Evolutionary conservation across 345 rosid species (phyloP), one percentile per base, ranked within the genome.

Genomic region (Eucalyptus brandiana): DNA sequence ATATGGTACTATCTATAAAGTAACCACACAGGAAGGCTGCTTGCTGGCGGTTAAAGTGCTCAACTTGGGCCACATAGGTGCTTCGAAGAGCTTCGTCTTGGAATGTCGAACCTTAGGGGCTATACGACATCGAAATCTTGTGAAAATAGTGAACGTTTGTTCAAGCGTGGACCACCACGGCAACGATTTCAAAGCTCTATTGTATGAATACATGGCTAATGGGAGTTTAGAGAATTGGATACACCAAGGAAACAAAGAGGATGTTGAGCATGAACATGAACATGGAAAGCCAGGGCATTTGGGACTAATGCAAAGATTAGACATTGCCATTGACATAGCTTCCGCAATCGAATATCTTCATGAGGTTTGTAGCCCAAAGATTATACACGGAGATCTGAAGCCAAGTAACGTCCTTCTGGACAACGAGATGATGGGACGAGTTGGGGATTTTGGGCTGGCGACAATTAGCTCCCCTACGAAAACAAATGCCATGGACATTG

Each of bases 381-480:
- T 83, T 37, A 1, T 42, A 42, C 86, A 83, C 0, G 16, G 86
- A 24, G 67, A 58, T 58, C 15, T 58, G 1, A 58, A 58, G 4
- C 67, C 67, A 28, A 26, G 67, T 26, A 58, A 26, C 0, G 1
- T 58, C 15, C n/a, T 58, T 58, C 0, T 58, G 0, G 67, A 58
- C 67, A 26, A 58, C 2, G 4, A 58, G 30, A 58, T 58, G 67
- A 58, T 24, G 67, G 67, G 67, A 28, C 67, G 15, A 5, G 67
- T 58, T 58, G 67, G 67, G 15, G 67, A 58, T 58, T 58, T 58
- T 2, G 67, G 67, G 67, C 7, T 58, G 3, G 67, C 67, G 4
- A 58, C 13, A 26, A 26, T 58, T 4, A 5, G 7, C n/a, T 58
- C 16, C 7, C 6, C 2, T 26, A 2, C 0, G 7, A 58, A 28